Evolutionary conservation across 2,329 filamentous ascomycete species (phyloP).

Genomic region (Epichloe uncinata): DNA sequence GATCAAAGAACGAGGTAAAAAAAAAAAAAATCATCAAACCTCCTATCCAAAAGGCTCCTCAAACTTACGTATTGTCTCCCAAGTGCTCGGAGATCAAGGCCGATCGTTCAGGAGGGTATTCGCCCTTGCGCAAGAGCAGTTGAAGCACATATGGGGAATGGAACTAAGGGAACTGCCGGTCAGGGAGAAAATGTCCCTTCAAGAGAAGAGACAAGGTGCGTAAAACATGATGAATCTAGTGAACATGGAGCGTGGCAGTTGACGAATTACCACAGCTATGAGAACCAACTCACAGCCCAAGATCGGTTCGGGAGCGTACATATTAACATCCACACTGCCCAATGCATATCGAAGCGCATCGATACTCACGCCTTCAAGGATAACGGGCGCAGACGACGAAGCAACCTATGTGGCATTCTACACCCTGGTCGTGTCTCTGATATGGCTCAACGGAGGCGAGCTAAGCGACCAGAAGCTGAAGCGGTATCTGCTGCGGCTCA

Average conservation of each 20-base stretch:
- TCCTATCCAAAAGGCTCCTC: not conserved
- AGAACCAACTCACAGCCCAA: slow-evolving; percentile 37
- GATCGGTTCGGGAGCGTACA: slow-evolving; percentile 55
- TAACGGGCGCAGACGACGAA: slow-evolving; percentile 54
- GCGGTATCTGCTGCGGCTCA: slow-evolving; percentile 60
- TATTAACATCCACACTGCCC: slow-evolving; percentile 63
- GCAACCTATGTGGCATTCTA: slow-evolving; percentile 73
- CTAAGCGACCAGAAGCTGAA: slow-evolving; percentile 69
- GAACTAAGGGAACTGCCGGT: slow-evolving; percentile 71
- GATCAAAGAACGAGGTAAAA: slow-evolving; percentile 47
- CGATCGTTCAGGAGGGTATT: slow-evolving; percentile 69
- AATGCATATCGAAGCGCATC: slow-evolving; percentile 48
- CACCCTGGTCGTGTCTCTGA: slow-evolving; percentile 64
- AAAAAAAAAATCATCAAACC: no score
- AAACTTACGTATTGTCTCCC: not conserved
- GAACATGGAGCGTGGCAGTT: no score
- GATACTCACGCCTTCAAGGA: slow-evolving; percentile 55
- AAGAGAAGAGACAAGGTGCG: slow-evolving; percentile 61
- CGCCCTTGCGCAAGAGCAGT: slow-evolving; percentile 56
- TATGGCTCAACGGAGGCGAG: slow-evolving; percentile 58
- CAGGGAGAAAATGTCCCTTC: slow-evolving; percentile 67
- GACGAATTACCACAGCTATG: slow-evolving; percentile 19
- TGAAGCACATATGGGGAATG: slow-evolving; percentile 77
- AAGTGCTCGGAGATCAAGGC: slow-evolving; percentile 58
- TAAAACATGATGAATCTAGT: not conserved